Evolutionary conservation across 768 basidiomycete species (phyloP).

Genomic region (Lentinula sp.): DNA sequence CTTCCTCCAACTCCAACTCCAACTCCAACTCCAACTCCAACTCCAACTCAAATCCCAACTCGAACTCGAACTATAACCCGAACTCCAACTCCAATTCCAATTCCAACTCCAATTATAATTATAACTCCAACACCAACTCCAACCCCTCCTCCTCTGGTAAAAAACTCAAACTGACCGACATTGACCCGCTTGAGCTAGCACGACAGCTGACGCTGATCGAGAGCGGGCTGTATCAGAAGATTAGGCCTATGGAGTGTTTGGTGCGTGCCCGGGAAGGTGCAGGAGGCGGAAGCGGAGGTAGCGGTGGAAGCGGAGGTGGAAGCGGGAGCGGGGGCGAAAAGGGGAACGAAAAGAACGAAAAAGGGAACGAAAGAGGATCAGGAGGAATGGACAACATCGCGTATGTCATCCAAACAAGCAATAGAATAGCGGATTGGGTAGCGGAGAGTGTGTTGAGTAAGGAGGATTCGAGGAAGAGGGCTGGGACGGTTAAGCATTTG

Average conservation of each 20-base stretch:
- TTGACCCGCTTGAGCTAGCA: constrained; percentile 86
- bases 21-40: too few species aligned
- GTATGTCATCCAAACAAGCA: constrained; percentile 81
- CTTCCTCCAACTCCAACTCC: not conserved
- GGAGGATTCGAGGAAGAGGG: constrained; percentile 81
- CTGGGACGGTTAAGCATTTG: constrained; percentile 79
- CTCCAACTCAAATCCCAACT: not conserved
- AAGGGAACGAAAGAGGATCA: too few species aligned
- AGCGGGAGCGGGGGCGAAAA: too few species aligned
- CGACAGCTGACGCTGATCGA: constrained; percentile 93
- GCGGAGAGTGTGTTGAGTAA: constrained; percentile 75
- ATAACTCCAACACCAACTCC: not conserved
- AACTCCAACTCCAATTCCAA: not conserved
- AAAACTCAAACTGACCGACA: constrained; percentile 77
- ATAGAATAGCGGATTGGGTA: constrained; percentile 91
- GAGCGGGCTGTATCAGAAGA: constrained; percentile 78
- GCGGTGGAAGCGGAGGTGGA: not conserved
- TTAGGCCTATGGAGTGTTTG: constrained; percentile 86
- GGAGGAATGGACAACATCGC: constrained; percentile 69
- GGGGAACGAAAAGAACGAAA: too few species aligned
- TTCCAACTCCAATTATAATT: too few species aligned
- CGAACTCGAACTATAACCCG: too few species aligned
- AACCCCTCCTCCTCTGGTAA: constrained; percentile 24
- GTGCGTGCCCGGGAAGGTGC: constrained; percentile 75
- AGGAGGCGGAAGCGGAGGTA: too few species aligned